Conservation (phyloP, 768 basidiomycete species). For the Lentinula guzmanii region DNA sequence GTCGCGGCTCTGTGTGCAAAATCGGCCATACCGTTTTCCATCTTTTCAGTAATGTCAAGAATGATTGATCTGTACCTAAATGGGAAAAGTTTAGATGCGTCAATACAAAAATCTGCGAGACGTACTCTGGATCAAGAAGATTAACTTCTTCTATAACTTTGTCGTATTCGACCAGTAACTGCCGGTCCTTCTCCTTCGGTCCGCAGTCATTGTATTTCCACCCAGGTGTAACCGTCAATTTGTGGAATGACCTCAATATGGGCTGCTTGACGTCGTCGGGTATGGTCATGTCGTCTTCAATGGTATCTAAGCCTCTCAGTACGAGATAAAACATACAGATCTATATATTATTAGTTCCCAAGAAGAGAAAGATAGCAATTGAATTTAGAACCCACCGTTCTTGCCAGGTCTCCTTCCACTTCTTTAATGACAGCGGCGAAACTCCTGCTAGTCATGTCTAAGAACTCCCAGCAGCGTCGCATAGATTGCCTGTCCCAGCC, state of each 20-base stretch:
- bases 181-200: conserved; percentile 82
- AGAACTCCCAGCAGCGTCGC: conserved; percentile 84
- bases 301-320: conserved; percentile 89
- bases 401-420: conserved; percentile 89
- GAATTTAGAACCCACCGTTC: conserved; percentile 49
- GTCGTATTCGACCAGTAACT: conserved; percentile 80
- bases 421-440: conserved; percentile 95
- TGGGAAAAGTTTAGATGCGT: neutral
- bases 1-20: conserved; percentile 80
- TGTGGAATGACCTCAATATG: conserved; percentile 76
- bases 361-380: neutral
- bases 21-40: conserved; percentile 95
- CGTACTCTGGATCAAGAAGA: conserved; percentile 58
- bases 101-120: neutral
- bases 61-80: conserved; percentile 73
- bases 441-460: conserved; percentile 85
- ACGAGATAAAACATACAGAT: conserved; percentile 95
- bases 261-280: conserved; percentile 83
- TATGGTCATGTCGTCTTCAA: conserved; percentile 98
- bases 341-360: conserved; percentile 31
- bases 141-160: conserved; percentile 77
- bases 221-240: conserved; percentile 71
- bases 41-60: conserved; percentile 75
- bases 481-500: conserved; percentile 86
- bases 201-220: conserved; percentile 84